Evolutionary conservation across 306 rosid species (phyloP).

Genomic region (Cicer judaicum): DNA sequence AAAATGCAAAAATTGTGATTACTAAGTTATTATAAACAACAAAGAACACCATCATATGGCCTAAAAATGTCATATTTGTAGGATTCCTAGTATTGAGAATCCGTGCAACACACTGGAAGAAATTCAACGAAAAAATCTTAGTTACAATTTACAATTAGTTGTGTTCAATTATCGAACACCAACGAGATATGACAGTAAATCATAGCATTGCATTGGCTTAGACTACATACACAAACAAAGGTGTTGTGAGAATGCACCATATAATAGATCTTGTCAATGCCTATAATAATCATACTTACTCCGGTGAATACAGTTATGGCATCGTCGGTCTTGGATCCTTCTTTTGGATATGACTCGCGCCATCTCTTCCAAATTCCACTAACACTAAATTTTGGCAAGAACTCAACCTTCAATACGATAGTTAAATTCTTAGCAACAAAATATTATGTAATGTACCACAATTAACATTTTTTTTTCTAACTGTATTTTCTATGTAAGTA

Average conservation of each 20-base stretch:
- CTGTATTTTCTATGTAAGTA: constrained; percentile 26
- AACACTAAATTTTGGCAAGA: constrained; percentile 93
- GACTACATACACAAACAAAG: constrained; percentile 19
- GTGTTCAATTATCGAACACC: no score
- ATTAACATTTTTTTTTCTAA: neutral
- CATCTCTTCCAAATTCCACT: constrained; percentile 95
- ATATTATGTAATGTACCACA: constrained; percentile 8
- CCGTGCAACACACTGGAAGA: no score
- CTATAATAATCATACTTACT: constrained; percentile 60
- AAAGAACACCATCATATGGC: constrained; percentile 28
- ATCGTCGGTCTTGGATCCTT: constrained; percentile 61
- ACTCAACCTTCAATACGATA: constrained; percentile 80
- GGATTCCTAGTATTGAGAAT: neutral
- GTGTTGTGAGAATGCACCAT: constrained; percentile 23
- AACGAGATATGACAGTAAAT: no score
- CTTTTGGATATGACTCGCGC: constrained; percentile 85
- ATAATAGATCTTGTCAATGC: constrained; percentile 19
- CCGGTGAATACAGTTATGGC: constrained; percentile 87
- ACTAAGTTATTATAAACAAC: constrained; percentile 16
- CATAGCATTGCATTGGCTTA: neutral
- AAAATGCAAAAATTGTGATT: constrained; percentile 33
- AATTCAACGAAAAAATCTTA: no score
- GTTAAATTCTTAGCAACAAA: constrained; percentile 39
- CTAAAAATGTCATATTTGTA: constrained; percentile 32
- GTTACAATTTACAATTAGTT: no score